Evolutionary conservation across 2,329 filamentous ascomycete species (phyloP).

Genomic region (Tricladium varicosporioides): DNA sequence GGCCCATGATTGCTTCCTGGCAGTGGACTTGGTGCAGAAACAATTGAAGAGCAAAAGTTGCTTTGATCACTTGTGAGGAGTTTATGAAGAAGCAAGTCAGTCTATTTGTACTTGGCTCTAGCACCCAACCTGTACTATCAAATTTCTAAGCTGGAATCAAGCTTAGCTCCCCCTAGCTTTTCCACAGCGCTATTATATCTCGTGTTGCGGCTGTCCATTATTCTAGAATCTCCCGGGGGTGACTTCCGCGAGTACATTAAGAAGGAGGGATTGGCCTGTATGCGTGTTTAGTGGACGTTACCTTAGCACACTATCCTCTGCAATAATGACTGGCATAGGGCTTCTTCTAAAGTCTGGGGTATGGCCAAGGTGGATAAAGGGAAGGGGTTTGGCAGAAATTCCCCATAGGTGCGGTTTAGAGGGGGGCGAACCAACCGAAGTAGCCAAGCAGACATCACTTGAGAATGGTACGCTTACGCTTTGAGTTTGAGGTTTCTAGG

Average conservation of each 20-base stretch:
- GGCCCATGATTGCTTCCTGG: slow-evolving; percentile 7
- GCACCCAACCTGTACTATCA: neutral
- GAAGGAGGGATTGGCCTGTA: neutral
- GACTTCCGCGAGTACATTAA: neutral
- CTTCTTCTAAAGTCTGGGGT: neutral
- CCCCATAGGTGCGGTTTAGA: neutral
- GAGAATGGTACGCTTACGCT: no score
- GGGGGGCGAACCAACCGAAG: neutral
- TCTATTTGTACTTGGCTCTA: neutral
- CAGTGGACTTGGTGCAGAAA: slow-evolving; percentile 6
- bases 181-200: neutral
- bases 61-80: neutral
- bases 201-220: neutral
- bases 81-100: neutral
- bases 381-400: neutral
- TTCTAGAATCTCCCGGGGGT: neutral
- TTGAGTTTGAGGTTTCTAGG: no score
- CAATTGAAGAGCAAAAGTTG: neutral
- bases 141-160: neutral
- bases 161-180: neutral
- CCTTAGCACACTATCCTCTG: neutral
- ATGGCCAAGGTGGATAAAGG: neutral
- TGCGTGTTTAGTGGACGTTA: neutral
- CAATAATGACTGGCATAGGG: neutral
- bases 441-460: neutral